Base-by-base conservation (phyloP, 352 stramenopile genomes). In the Globisporangium irregulare region DNA sequence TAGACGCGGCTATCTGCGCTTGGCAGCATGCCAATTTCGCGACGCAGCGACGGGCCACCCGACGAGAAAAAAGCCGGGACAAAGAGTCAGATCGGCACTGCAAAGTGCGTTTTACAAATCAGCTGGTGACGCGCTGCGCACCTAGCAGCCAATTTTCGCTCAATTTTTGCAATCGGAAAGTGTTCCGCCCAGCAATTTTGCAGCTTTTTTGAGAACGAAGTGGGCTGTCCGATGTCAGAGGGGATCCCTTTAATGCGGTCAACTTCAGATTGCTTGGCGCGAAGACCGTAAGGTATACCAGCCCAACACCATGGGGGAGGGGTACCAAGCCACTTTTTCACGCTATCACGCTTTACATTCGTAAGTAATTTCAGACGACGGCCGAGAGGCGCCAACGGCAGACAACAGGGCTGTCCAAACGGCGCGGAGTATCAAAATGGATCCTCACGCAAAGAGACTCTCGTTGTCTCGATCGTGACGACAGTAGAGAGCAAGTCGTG, bases 181-280 rank as follows among this genome's bases (percentile, higher is more conserved):
- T 50, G 41, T 50, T 53, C 38, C 58, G 58, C 58, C 24, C 8
- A 32, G 41, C 15, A 50, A 22, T 50, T 50, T 50, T 48, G 41
- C 41, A 50, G 14, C 14, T 50, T 50, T 50, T 50, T 50, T 15
- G 12, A 46, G 38, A 46, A 46, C 14, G 38, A 46, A 46, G 12
- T 46, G 38, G 5, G 41, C 41, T 18, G 41, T 50, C 41, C 14
- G 41, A 50, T 14, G 18, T 50, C 15, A 50, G 41, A 50, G 41
- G 41, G 41, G 41, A 50, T 50, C 14, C 38, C 41, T 20, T n/a
- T 15, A 10, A 50, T 7, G 41, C 7, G 32, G 59, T 66, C 60
- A 66, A 66, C 60, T 55, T 64, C 46, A 56, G 59, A 53, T 64
- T 64, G 41, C 59, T 56, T 64, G 27, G 27, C 15, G 25, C 3